phyloP scores from a whole-genome alignment of 805 yeast species.

The Saccharomycopsis selenospora region DNA sequence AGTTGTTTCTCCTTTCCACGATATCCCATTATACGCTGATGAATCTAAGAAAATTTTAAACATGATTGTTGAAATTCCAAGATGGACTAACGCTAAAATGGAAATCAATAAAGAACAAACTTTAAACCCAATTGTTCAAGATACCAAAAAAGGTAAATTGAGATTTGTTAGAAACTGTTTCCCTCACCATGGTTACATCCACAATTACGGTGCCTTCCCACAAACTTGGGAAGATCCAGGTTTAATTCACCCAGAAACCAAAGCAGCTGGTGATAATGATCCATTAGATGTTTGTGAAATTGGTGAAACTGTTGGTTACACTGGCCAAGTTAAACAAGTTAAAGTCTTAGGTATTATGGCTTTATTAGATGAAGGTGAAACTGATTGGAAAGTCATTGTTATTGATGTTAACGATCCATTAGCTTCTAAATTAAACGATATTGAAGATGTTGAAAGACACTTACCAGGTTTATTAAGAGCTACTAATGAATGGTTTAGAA shows the following conservation, averaged over 20 bases:
- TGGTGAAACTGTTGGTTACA: constrained; percentile 56
- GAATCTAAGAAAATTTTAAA: constrained; percentile 81
- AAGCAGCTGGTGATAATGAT: constrained; percentile 73
- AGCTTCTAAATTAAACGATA: constrained; percentile 78
- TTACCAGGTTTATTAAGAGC: constrained; percentile 91
- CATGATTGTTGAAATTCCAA: constrained; percentile 95
- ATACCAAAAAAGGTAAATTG: constrained; percentile 93
- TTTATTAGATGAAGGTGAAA: constrained; percentile 84
- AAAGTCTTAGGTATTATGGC: constrained; percentile 94
- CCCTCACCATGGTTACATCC: constrained; percentile 98
- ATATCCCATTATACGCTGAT: constrained; percentile 87
- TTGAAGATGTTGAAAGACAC: constrained; percentile 82
- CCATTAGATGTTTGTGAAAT: constrained; percentile 83
- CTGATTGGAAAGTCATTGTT: constrained; percentile 89
- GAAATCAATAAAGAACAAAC: constrained; percentile 82
- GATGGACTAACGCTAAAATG: constrained; percentile 97
- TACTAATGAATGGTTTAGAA: constrained; percentile 97
- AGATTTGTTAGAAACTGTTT: constrained; percentile 95
- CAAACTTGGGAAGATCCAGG: constrained; percentile 84
- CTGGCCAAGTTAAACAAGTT: constrained; percentile 78
- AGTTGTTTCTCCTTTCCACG: constrained; percentile 94
- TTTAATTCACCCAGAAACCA: constrained; percentile 56
- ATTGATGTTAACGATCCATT: constrained; percentile 84
- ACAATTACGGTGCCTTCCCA: constrained; percentile 98
- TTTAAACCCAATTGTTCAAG: constrained; percentile 93